A percentile compares a stretch with the other conserved stretches of the same genome.
Conservation (phyloP, 768 basidiomycete genomes). For the Phallus indusiatus region DNA sequence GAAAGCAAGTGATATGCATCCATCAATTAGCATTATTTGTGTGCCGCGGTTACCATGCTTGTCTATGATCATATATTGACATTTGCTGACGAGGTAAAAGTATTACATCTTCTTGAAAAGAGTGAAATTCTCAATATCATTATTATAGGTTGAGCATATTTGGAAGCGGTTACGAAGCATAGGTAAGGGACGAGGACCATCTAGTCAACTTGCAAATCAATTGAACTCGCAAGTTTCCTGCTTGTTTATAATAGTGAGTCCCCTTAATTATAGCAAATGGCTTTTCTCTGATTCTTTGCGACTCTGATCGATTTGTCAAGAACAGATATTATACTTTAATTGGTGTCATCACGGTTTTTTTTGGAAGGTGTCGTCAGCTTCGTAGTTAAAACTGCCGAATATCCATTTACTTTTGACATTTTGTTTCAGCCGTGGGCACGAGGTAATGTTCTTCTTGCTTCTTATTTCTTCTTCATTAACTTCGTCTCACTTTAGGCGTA, state of each 20-base stretch:
- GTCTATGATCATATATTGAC: slow-evolving; percentile 1
- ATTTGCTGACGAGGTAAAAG: background rate
- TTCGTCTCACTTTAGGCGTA: too few species aligned
- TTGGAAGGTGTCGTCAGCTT: background rate
- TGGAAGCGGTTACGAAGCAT: background rate
- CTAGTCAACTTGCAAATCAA: background rate
- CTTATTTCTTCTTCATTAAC: too few species aligned
- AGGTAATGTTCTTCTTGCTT: background rate
- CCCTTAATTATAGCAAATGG: background rate
- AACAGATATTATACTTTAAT: background rate
- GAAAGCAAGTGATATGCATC: background rate
- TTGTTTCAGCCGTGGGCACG: background rate
- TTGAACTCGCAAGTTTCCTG: background rate
- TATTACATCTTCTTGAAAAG: background rate
- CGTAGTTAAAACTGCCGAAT: too few species aligned
- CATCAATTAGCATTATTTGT: background rate
- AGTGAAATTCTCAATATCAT: background rate
- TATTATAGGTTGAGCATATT: background rate
- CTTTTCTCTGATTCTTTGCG: background rate
- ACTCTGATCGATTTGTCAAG: background rate
- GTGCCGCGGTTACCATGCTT: background rate
- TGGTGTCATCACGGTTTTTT: background rate
- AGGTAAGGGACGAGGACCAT: background rate
- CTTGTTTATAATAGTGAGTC: background rate
- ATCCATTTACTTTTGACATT: background rate